Evolutionary conservation across 768 basidiomycete species (phyloP), one percentile per base, ranked within the genome.

Genomic region (Leucocoprinus sp.): DNA sequence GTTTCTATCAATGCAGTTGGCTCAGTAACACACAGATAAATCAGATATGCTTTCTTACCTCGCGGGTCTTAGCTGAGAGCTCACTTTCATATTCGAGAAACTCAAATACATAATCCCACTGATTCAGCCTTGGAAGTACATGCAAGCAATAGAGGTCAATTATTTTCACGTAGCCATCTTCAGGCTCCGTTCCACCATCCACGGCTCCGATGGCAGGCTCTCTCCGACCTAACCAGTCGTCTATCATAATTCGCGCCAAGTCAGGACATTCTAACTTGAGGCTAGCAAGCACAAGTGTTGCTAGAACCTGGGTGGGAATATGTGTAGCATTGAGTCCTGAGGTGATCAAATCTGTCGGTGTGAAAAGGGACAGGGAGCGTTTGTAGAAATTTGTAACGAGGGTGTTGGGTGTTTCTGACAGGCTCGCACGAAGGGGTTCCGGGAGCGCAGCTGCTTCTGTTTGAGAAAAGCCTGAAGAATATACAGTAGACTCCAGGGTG

Each of bases 41-140:
- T 31, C 26, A 31, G 12, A 4, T 4, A 36, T 17, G 4, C 8
- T 7, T 29, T 60, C 66, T 43, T 56, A 88, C 88, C 66, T 73
- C 66, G 62, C 76, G 70, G 40, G 60, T 65, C 15, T 68, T 63
- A 1, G 58, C 52, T 14, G 71, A 53, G 21, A 91, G 66, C 55
- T 90, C 84, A 19, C 66, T 66, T 57, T 91, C 88, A 52, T 84
- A 84, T 31, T 74, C 67, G 48, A 92, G 57, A 57, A 89, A 90
- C 52, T 87, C 85, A 42, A 66, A 70, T 12, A 82, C 84, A 54
- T 88, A 87, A 15, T 81, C 79, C 88, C 88, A 91, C 55, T 87
- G 80, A 38, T 75, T 76, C 21, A 91, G 58, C 37, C 76, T 75
- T 0, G 88, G 84, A 27, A 92, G 62, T 27, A 91, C 64, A 48